A percentile compares a stretch with the other conserved stretches of the same genome.
Conservation (phyloP, 176 grass and related monocot genomes). For the Tuctoria greenei region DNA sequence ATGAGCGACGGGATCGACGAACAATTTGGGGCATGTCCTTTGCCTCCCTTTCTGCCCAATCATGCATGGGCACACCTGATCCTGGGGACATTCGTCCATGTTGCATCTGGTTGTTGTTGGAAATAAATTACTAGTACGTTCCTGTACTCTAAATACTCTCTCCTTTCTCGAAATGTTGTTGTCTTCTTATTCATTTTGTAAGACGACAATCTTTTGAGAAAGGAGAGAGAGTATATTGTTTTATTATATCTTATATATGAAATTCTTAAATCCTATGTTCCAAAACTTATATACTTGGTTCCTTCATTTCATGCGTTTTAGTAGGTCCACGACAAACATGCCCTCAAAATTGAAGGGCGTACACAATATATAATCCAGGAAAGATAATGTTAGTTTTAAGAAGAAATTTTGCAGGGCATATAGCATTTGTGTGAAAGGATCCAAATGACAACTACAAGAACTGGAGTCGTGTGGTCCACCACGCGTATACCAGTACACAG, state of each 20-base stretch:
- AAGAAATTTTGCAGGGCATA: not conserved
- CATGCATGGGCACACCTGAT: slow-evolving; percentile 4
- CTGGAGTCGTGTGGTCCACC: not conserved
- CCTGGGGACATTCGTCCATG: not conserved
- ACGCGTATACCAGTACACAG: too few species aligned
- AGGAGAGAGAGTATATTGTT: too few species aligned
- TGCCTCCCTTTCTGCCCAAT: slow-evolving; percentile 30
- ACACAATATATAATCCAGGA: too few species aligned
- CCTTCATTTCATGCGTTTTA: not conserved
- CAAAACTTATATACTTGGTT: not conserved
- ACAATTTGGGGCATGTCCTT: slow-evolving; percentile 9
- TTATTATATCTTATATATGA: too few species aligned
- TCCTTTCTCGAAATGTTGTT: too few species aligned
- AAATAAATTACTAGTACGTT: too few species aligned
- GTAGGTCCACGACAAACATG: not conserved
- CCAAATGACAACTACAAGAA: not conserved
- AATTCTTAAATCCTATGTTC: not conserved
- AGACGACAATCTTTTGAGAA: too few species aligned
- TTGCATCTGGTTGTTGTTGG: too few species aligned
- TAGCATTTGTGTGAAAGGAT: slow-evolving; percentile 26
- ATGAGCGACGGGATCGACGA: too few species aligned
- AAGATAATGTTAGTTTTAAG: too few species aligned
- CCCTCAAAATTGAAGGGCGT: not conserved
- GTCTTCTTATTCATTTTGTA: too few species aligned
- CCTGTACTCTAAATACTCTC: too few species aligned